Evolutionary conservation across 192 early-diverging fungal genomes (phyloP), one percentile per base, ranked within the genome.

Genomic region (Phycomyces nitens): DNA sequence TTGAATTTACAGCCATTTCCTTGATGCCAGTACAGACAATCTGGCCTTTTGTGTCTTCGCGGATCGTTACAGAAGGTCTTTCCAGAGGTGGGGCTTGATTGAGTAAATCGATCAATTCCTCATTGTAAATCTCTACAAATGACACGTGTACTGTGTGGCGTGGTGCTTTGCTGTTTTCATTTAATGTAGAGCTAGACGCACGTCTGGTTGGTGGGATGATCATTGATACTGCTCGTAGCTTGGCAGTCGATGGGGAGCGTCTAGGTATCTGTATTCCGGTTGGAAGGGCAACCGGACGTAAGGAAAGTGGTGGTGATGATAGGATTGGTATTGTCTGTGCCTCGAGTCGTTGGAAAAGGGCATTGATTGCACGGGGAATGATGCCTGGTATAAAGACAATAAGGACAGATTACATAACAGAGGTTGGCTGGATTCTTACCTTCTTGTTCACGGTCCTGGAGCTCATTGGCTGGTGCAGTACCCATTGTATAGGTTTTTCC

Each of bases 401-500:
- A 15, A 40, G 3, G 27, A 24, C 29, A 42, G 16, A 50, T 60
- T 60, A n/a, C n/a, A n/a, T n/a, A n/a, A n/a, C n/a, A n/a, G n/a
- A n/a, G n/a, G n/a, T n/a, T n/a, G n/a, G n/a, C n/a, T n/a, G n/a
- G n/a, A 20, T 44, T 26, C 38, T 44, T 68, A 68, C 66, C 82
- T 40, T 76, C 50, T 64, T 71, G 54, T 50, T 77, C 71, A 8
- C 68, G 44, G 40, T 58, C 16, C 21, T 53, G 20, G 23, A 41
- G n/a, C 6, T 76, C 42, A 18, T 55, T 41, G 44, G 60, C 60
- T 29, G 60, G 55, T 16, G 78, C 84, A 5, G 94, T 93, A 40
- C 94, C 93, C 95, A 98, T 98, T 14, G 92, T 97, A 70, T 88
- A 89, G 18, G 96, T 97, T 75, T 98, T 98, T 47, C 96, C 96